Evolutionary conservation across 306 rosid species (phyloP), one percentile per base, ranked within the genome.

Genomic region (Cyclanthera cordifolia): DNA sequence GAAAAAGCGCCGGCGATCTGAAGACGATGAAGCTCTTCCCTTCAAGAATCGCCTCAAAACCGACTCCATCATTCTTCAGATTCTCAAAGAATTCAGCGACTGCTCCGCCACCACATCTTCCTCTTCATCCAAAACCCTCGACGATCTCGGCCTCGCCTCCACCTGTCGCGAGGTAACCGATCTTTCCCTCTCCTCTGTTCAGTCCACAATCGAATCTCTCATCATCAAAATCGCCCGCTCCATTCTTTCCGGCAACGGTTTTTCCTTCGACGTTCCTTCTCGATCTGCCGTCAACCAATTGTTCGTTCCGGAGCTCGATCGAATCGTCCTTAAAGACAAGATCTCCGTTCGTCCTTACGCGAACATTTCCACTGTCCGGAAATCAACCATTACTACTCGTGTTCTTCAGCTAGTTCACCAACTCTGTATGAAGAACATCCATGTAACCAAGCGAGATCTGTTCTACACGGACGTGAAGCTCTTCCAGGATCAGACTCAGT

Each of bases 401-500:
- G 82, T 91, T 12, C 39, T 91, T n/a, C 85, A 89, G 70, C 92
- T 91, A n/a, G 82, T 91, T 21, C 96, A 87, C 72, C 90, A 91
- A 79, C 89, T 89, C 57, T 89, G 92, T 79, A 61, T 76, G 41
- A 91, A 89, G 72, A 82, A 67, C 58, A 91, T 91, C 55, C 97
- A 91, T 19, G 96, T 91, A 68, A 91, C 97, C 28, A 91, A 91
- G 95, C 86, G 97, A 70, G 97, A 89, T 78, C 82, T 91, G 41
- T 91, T 89, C 79, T 91, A 91, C 72, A 91, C 96, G 28, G 97
- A 91, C 7, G 97, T 91, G 15, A 91, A 89, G 85, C 87, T 91
- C 48, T 91, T 91, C 66, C 95, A 87, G 77, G 97, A 89, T 70
- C 97, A 91, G 82, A 59, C 82, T 1, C 96, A 91, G 72, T 91